Evolutionary conservation across 805 yeast genomes (phyloP).

Genomic region (Ogataea salicorniae): DNA sequence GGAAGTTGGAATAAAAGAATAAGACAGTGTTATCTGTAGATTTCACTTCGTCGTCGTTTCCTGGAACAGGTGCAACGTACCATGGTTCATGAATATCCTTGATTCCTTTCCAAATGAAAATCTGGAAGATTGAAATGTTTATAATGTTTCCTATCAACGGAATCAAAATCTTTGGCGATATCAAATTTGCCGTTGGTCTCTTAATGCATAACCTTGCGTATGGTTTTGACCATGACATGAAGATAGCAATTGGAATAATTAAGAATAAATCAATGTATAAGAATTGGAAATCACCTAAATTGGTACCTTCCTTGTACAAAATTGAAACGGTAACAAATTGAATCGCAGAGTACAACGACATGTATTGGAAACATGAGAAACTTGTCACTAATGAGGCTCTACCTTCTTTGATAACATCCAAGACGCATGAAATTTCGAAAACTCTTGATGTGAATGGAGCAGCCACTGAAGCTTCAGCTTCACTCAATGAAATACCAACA

Average conservation of each 20-base stretch:
- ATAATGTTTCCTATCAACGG: conserved; percentile 80
- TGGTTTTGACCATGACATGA: conserved; percentile 97
- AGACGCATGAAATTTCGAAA: conserved; percentile 89
- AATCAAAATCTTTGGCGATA: conserved; percentile 79
- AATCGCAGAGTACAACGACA: conserved; percentile 95
- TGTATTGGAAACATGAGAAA: conserved; percentile 94
- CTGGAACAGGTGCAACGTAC: conserved; percentile 79
- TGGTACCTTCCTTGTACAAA: conserved; percentile 81
- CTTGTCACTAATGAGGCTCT: conserved; percentile 92
- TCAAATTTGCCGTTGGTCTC: conserved; percentile 91
- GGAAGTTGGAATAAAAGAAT: conserved; percentile 78
- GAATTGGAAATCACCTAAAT: conserved; percentile 95
- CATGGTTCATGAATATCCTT: conserved; percentile 48
- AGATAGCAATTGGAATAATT: conserved; percentile 90
- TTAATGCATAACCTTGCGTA: conserved; percentile 52
- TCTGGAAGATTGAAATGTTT: conserved; percentile 59
- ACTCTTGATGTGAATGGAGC: conserved; percentile 93
- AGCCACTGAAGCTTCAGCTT: conserved; percentile 98
- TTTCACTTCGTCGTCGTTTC: conserved; percentile 74
- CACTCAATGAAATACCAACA: conserved; percentile 92
- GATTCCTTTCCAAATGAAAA: conserved; percentile 57
- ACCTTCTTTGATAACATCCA: conserved; percentile 90
- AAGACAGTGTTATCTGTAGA: conserved; percentile 87
- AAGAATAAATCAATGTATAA: conserved; percentile 86
- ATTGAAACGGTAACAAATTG: conserved; percentile 87